Base-by-base conservation (phyloP, 768 basidiomycete species). In the Phlebiopsis flavidoalba region DNA sequence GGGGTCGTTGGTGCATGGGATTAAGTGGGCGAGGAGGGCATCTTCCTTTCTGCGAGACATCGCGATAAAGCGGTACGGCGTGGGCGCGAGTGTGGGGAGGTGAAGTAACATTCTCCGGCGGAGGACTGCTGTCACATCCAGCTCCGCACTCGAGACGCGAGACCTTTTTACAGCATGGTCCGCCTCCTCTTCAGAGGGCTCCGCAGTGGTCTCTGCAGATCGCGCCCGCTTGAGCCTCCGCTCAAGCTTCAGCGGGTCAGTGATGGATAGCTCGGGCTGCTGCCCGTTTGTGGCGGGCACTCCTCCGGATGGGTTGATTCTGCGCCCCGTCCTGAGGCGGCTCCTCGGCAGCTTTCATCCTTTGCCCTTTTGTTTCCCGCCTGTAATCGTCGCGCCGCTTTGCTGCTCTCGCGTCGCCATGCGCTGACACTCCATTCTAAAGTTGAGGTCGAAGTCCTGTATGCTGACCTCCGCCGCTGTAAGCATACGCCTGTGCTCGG, bases 401-500 rank as follows among this genome's bases (percentile, higher is more conserved):
- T n/a, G n/a, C 61, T 85, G 75, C 70, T 95, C 91, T 55, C 87
- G 78, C 43, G 73, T 80, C 14, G 92, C 89, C 91, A 95, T 95
- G 64, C 91, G 80, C 70, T 90, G 87, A 71, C 95, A 98, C 71
- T 98, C 96, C 31, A 86, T 60, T 54, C 79, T 77, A 71, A 97
- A 89, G 56, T 83, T 80, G 0, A 82, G 79, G 68, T 96, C 95
- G 66, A 95, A 93, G 68, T 91, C 90, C 66, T 90, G 84, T 58
- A 93, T 83, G 76, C 91, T 88, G 64, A 95, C 88, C 69, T 97
- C 80, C 1, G 91, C 80, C 17, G 91, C 89, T 22, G 86, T 93
- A 63, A 87, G 83, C 93, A 99, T 93, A n/a, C 43, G 92, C 88
- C 62, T 93, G 89, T 0, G 96, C 92, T 63, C 88, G 89, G 68